These are phyloP conservation scores for Lichtheimia corymbifera DNA, from an alignment of 371 early-diverging fungal genomes.

Conservation along the genomic window DNA sequence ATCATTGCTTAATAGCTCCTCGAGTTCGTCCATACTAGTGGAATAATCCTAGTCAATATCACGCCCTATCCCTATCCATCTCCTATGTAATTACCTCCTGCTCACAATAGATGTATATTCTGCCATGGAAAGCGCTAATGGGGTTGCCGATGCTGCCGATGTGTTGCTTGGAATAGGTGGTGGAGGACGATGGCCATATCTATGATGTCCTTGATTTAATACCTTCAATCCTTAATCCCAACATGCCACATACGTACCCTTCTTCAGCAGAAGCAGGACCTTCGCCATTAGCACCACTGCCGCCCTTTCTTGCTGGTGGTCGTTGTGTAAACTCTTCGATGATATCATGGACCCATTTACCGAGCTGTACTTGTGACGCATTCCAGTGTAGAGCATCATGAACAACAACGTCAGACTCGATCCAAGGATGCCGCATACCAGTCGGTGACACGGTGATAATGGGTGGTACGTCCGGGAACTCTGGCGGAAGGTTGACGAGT, in stretches of 20 bases:
- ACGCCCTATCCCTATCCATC: background rate
- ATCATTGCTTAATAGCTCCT: conserved; percentile 52
- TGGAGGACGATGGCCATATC: conserved; percentile 44
- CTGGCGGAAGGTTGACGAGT: conserved; percentile 47
- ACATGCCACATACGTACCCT: conserved; percentile 8
- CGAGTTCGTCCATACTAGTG: conserved; percentile 45
- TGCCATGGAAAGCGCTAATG: conserved; percentile 6
- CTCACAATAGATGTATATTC: conserved; percentile 23
- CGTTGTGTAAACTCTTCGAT: conserved; percentile 46
- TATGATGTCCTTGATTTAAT: background rate
- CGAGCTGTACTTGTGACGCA: conserved; percentile 37
- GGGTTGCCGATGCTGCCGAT: background rate
- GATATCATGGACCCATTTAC: conserved; percentile 54
- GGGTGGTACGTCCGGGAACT: conserved; percentile 60
- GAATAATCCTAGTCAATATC: conserved; percentile 20
- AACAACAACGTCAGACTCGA: conserved; percentile 53
- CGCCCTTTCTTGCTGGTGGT: conserved; percentile 34
- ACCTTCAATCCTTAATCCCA: too few relatives aligned
- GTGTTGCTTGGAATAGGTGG: conserved; percentile 40
- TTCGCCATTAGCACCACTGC: conserved; percentile 4
- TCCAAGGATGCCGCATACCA: conserved; percentile 57
- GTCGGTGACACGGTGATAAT: conserved; percentile 60
- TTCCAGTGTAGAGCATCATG: conserved; percentile 26
- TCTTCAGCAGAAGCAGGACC: conserved; percentile 21
- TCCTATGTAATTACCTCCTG: conserved; percentile 23